Evolutionary conservation across 306 rosid genomes (phyloP).

Genomic region (Cucurbita moschata): DNA sequence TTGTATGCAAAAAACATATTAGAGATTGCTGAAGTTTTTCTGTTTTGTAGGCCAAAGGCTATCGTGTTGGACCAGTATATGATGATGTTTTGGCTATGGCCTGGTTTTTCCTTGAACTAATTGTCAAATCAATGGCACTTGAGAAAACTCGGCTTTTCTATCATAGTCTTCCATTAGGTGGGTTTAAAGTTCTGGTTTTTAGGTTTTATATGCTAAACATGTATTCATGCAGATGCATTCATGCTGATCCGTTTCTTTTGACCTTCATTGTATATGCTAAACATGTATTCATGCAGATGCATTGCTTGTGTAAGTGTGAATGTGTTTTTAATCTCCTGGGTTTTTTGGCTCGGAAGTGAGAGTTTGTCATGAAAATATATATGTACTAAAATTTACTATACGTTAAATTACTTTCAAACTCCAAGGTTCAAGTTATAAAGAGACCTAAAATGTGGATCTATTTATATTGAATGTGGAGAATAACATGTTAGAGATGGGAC

Average conservation of each 20-base stretch:
- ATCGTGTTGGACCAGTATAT: conserved; percentile 98
- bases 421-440: not conserved
- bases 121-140: conserved; percentile 96
- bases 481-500: not conserved
- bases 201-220: not conserved
- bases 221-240: not conserved
- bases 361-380: too few relatives aligned
- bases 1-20: not conserved
- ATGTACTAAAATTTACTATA: not conserved
- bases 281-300: not conserved
- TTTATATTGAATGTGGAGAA: not conserved
- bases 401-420: not conserved
- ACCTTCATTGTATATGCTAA: not conserved
- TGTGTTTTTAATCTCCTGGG: not conserved
- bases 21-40: not conserved
- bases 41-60: conserved; percentile 85
- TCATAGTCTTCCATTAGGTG: conserved; percentile 88
- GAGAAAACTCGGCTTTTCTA: conserved; percentile 88
- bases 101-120: conserved; percentile 94
- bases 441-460: not conserved
- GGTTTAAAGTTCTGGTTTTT: not conserved
- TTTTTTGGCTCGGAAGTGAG: not conserved
- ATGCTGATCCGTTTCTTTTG: not conserved
- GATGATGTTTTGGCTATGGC: conserved; percentile 99
- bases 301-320: not conserved